phyloP scores from a whole-genome alignment of 331 rosid species.

The Cydonia oblonga region DNA sequence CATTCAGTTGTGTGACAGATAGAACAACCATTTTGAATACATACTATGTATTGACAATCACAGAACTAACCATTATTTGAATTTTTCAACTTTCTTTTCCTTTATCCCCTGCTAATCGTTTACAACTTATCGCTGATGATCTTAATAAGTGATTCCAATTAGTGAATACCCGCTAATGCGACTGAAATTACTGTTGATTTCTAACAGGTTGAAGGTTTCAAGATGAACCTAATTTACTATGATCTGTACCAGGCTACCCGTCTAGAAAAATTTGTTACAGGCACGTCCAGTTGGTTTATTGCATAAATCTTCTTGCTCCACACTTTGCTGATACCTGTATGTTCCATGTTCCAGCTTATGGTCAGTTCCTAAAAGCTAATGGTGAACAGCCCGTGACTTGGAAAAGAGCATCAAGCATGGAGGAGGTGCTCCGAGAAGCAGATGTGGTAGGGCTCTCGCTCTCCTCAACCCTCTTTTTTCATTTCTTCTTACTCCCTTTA shows the following conservation, averaged over 20 bases:
- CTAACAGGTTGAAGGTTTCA: constrained; percentile 90
- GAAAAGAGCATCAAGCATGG: constrained; percentile 89
- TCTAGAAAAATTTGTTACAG: constrained; percentile 91
- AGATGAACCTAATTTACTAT: constrained; percentile 92
- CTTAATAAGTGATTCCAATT: background rate
- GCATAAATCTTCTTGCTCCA: background rate
- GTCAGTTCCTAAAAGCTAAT: constrained; percentile 61
- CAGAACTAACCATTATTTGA: background rate
- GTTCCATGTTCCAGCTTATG: constrained; percentile 61
- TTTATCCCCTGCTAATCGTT: background rate
- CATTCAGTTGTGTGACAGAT: background rate
- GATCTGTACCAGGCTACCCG: constrained; percentile 92
- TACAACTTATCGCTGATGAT: background rate
- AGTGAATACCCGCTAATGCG: background rate
- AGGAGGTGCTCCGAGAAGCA: constrained; percentile 91
- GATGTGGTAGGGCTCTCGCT: constrained; percentile 48
- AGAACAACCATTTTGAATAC: background rate
- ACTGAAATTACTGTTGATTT: constrained; percentile 1
- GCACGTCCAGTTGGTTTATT: constrained; percentile 34
- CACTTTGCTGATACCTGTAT: constrained; percentile 18
- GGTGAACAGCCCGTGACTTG: constrained; percentile 89
- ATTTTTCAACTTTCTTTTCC: background rate
- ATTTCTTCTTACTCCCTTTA: constrained; percentile 9
- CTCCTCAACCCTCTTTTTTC: background rate
- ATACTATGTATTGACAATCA: background rate